A percentile compares a stretch with the other conserved stretches of the same genome.
Conservation (phyloP, 1,139 yeast species). For the Pneumocystis oryctolagi region DNA sequence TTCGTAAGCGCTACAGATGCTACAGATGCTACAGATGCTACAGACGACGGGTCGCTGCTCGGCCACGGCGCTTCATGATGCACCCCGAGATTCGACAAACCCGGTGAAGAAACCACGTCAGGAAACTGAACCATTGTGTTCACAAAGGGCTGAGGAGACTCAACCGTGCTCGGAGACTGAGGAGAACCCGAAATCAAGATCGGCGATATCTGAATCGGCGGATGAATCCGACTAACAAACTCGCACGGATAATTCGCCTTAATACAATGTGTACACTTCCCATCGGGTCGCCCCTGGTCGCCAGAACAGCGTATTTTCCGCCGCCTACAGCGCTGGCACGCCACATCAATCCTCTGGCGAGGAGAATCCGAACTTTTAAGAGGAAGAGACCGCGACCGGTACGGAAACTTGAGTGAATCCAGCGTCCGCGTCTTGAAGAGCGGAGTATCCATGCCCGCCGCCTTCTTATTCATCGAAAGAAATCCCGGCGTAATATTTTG, state of each 20-base stretch:
- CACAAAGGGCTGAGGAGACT: neutral
- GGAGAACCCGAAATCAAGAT: neutral
- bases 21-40: too few species aligned
- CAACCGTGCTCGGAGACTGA: neutral
- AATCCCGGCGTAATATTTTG: neutral
- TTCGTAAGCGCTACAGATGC: neutral
- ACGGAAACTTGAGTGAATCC: neutral
- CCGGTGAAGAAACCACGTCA: neutral
- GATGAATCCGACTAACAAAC: neutral
- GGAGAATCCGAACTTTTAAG: slow-evolving; percentile 27
- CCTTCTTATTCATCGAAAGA: neutral
- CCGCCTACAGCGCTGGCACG: slow-evolving; percentile 10
- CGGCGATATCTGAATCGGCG: neutral
- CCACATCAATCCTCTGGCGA: slow-evolving; percentile 13
- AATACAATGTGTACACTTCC: neutral
- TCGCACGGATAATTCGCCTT: neutral
- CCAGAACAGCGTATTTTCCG: slow-evolving; percentile 11
- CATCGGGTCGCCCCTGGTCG: neutral
- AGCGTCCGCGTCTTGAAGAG: neutral
- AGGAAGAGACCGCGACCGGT: neutral
- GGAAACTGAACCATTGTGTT: neutral
- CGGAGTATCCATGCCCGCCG: neutral
- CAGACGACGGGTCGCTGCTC: neutral
- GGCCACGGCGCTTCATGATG: neutral
- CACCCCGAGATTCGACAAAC: neutral